Conservation (phyloP, 202 grass and related monocot genomes). For the Bolboschoenoplectus hybrid region DNA sequence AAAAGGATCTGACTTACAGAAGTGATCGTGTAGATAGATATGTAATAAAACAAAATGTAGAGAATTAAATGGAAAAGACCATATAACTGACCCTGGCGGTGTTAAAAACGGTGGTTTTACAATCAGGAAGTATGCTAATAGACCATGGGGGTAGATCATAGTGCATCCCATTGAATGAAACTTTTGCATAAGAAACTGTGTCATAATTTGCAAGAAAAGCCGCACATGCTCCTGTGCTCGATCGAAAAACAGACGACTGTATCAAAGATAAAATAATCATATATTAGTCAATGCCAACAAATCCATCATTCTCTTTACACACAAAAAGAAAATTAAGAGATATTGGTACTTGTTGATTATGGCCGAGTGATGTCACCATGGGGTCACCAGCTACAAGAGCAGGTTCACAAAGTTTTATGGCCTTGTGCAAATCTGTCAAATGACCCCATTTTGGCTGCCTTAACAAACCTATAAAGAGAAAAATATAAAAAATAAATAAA, state of each 20-base stretch:
- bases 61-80: slow-evolving; percentile 33
- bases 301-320: slow-evolving; percentile 34
- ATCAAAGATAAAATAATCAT: slow-evolving; percentile 41
- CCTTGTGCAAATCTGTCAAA: slow-evolving; percentile 90
- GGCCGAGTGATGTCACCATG: slow-evolving; percentile 75
- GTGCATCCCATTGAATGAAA: slow-evolving; percentile 86
- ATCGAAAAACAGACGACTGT: slow-evolving; percentile 81
- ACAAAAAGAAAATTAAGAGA: slow-evolving; percentile 29
- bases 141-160: slow-evolving; percentile 97
- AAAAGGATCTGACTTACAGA: neutral
- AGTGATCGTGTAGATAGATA: neutral
- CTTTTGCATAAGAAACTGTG: slow-evolving; percentile 66
- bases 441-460: slow-evolving; percentile 99
- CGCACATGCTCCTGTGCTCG: slow-evolving; percentile 68
- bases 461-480: slow-evolving; percentile 62
- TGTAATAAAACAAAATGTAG: slow-evolving; percentile 23
- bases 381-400: slow-evolving; percentile 77
- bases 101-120: slow-evolving; percentile 92
- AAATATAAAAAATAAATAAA: slow-evolving; percentile 14
- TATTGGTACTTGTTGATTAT: slow-evolving; percentile 64
- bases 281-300: slow-evolving; percentile 42
- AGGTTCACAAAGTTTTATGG: slow-evolving; percentile 93
- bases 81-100: slow-evolving; percentile 78
- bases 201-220: slow-evolving; percentile 96
- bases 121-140: slow-evolving; percentile 94